phyloP scores from a whole-genome alignment of 2,329 filamentous ascomycete genomes.

The Didymella segeticola region DNA sequence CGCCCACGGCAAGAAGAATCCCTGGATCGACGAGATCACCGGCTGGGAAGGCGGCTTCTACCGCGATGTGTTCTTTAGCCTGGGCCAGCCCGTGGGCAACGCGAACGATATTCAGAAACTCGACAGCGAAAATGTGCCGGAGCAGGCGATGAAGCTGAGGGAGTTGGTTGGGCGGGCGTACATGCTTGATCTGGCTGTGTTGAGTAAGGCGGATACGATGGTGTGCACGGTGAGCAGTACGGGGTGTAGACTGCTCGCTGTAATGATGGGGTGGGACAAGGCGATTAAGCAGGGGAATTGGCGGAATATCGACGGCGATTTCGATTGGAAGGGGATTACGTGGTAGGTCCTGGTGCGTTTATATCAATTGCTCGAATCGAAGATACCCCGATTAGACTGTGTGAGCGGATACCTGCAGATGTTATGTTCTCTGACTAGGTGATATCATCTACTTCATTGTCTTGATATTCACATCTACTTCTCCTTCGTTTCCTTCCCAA shows the following conservation, averaged over 20 bases:
- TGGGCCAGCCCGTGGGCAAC: constrained; percentile 59
- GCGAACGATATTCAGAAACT: constrained; percentile 34
- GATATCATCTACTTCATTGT: background rate
- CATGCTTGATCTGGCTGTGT: constrained; percentile 78
- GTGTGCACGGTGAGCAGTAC: constrained; percentile 77
- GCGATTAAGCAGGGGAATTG: constrained; percentile 62
- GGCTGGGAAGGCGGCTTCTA: constrained; percentile 93
- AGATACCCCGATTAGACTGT: constrained; percentile 4
- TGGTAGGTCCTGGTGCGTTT: constrained; percentile 29
- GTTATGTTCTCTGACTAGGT: no score
- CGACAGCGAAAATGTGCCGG: constrained; percentile 36
- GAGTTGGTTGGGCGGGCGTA: constrained; percentile 82
- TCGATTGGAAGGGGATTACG: constrained; percentile 48
- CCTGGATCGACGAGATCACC: constrained; percentile 75
- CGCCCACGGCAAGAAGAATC: constrained; percentile 46
- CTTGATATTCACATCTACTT: background rate
- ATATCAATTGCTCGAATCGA: background rate
- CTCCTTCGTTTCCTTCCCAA: background rate
- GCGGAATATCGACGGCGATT: constrained; percentile 68
- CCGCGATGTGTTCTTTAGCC: constrained; percentile 78
- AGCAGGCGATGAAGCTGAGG: constrained; percentile 68
- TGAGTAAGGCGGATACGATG: constrained; percentile 72
- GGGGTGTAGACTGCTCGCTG: constrained; percentile 74
- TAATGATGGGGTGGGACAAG: constrained; percentile 85
- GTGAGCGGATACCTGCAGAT: no score